A percentile compares a stretch with the other conserved stretches of the same genome.
Evolutionary conservation across 1,284 basidiomycete genomes (phyloP).

Genomic region (Xerocomus nothofagi): DNA sequence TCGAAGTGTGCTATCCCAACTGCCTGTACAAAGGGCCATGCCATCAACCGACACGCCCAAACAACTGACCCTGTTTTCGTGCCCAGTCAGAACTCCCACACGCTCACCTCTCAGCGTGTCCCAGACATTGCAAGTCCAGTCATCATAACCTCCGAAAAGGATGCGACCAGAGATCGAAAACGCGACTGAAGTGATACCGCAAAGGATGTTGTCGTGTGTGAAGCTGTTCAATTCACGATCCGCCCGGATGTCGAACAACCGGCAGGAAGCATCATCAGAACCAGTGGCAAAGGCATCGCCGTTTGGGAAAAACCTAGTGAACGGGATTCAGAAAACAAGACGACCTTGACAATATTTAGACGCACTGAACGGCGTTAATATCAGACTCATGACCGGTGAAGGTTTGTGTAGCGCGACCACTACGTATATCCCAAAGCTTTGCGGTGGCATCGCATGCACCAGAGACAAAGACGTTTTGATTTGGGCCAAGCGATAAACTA

Average conservation of each 20-base stretch:
- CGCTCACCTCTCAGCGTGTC: conserved; percentile 98
- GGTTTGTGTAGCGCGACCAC: conserved; percentile 95
- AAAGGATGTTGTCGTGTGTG: conserved; percentile 97
- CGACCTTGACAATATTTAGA: conserved; percentile 28
- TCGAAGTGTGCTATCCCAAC: conserved; percentile 96
- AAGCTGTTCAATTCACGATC: conserved; percentile 96
- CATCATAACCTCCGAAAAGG: conserved; percentile 98
- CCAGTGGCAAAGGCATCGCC: conserved; percentile 99
- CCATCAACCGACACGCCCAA: conserved; percentile 95
- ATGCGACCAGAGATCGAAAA: conserved; percentile 98
- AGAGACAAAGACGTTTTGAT: conserved; percentile 95
- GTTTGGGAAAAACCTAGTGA: conserved; percentile 92
- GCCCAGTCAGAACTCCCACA: conserved; percentile 93
- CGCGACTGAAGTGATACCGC: conserved; percentile 97
- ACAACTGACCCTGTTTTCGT: conserved; percentile 97
- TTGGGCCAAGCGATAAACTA: conserved; percentile 91
- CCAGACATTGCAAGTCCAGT: conserved; percentile 99
- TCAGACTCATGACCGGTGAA: conserved; percentile 99
- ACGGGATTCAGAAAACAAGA: conserved; percentile 15
- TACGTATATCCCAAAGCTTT: conserved; percentile 98
- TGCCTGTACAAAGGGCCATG: conserved; percentile 97
- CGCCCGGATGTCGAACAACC: conserved; percentile 96
- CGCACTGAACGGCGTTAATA: conserved; percentile 97
- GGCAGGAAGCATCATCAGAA: conserved; percentile 98
- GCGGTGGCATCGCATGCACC: conserved; percentile 98